Base-by-base conservation (phyloP, 2,329 filamentous ascomycete genomes). In the Mycogone perniciosa region DNA sequence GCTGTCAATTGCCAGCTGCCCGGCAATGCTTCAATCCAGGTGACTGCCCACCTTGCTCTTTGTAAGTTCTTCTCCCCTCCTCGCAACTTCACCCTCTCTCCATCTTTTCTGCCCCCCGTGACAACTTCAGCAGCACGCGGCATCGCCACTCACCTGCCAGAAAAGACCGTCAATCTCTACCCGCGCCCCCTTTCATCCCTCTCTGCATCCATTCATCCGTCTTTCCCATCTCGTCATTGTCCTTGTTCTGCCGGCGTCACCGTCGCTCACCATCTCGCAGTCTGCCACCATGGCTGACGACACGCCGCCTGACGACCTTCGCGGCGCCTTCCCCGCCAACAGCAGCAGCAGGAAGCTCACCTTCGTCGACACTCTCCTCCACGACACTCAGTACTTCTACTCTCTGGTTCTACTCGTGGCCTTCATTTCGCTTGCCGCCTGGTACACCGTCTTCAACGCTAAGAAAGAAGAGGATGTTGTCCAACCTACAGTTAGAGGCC, bases 401-500 rank as follows among this genome's bases (percentile, higher is more conserved):
- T 72, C 77, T 10, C 67, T 74, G 49, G 59, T 77, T n/a, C 71
- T 82, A 41, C 72, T 82, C 10, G 46, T 75, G 34, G 66, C 74
- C 20, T 80, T 82, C 59, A 67, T 81, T 54, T 56, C 71, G 37
- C 67, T 75, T 49, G 74, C 76, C 41, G 75, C 73, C 33, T 70
- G 74, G 54, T 75, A 80, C 64, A 80, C 76, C 61, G 71, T 81
- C 39, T 67, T 75, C 62, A 74, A 71, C 50, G 72, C 76, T 31
- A 73, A 72, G 57, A 76, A 71, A 48, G 71, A 74, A 51, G 76
- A 77, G 35, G 70, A 75, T 55, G 62, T 72, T 34, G 63, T 73
- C 26, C 66, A 68, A 47, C 77, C 75, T 26, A 74, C 68, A 31
- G 68, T 80, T 57, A 83, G 77, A 48, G 91, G 91, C n/a, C 90